Base-by-base conservation (phyloP, 768 basidiomycete genomes). In the Suillus plorans region DNA sequence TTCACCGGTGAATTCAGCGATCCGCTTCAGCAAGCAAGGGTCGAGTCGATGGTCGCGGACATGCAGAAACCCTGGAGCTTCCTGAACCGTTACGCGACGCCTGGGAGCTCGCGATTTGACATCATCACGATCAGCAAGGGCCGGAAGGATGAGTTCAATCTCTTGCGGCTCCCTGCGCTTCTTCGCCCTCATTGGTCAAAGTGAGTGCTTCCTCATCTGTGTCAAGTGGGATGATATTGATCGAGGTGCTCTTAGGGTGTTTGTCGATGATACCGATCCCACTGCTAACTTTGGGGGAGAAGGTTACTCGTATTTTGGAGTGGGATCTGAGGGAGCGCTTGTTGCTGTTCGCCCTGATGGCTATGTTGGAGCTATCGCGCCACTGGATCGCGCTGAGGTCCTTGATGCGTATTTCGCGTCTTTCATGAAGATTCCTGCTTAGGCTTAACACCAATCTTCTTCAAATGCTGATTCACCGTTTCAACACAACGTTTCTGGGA, bases 301-400 rank as follows among this genome's bases (percentile, higher is more conserved):
- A 42, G 87, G 85, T 5, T 89, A 90, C 70, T 66, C 73, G 0
- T 80, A 80, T 36, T 89, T 85, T 68, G 88, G 88, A 0, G 69
- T 79, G 14, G 62, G 63, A 1, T 61, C 71, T 10, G 65, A 72
- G 45, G 76, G 76, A 18, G 72, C 69, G 6, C 59, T 77, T 16
- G 69, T 74, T 42, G 71, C 72, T 3, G 76, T 76, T 39, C 74
- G 76, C 20, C 74, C 74, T 14, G 76, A 75, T 39, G 89, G 89
- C 14, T 89, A 89, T 64, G 81, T 91, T 39, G 87, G 85, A 4
- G 80, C 78, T 68, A 77, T 90, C 39, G 80, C 80, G 1, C 83
- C 88, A 0, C 74, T 90, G 47, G 70, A 78, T 37, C 67, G 80
- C 6, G 60, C 70, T 28, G 70, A 74, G 16, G 70, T 67, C 1